Evolutionary conservation across 116 monocot species (phyloP).

Genomic region (Cymodocea nodosa): DNA sequence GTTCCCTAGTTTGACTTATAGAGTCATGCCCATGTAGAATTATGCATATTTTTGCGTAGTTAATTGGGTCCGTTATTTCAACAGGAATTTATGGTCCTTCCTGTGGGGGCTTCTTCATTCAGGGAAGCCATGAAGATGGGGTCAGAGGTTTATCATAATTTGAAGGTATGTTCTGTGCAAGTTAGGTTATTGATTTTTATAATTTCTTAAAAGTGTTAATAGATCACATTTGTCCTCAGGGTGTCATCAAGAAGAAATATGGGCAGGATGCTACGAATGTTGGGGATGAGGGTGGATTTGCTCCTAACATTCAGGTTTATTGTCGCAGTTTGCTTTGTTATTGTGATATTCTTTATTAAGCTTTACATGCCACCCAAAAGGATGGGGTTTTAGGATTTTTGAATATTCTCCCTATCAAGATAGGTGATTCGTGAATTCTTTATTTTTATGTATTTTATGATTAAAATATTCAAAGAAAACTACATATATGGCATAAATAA

Average conservation of each 20-base stretch:
- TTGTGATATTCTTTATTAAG: no score
- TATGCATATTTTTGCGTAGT: no score
- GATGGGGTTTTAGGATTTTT: no score
- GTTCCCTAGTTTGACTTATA: no score
- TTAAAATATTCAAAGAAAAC: no score
- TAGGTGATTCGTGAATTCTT: no score
- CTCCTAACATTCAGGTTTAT: slow-evolving; percentile 88
- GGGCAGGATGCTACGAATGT: slow-evolving; percentile 98
- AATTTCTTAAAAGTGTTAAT: no score
- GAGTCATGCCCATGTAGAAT: no score
- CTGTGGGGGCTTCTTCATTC: slow-evolving; percentile 75
- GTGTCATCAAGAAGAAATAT: slow-evolving; percentile 92
- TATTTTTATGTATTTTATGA: no score
- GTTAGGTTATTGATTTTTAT: neutral
- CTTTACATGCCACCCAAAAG: no score
- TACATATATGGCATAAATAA: no score
- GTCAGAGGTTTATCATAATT: slow-evolving; percentile 65
- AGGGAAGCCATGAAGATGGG: slow-evolving; percentile 97
- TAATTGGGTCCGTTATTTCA: neutral
- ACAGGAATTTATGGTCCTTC: slow-evolving; percentile 92
- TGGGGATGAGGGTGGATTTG: slow-evolving; percentile 98
- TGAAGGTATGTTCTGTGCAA: slow-evolving; percentile 34
- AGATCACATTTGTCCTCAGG: slow-evolving; percentile 13
- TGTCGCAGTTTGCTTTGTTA: neutral
- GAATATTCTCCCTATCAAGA: no score